A percentile compares a stretch with the other conserved stretches of the same genome.
These are phyloP conservation scores for Colletotrichum sp. DNA, from an alignment of 2,329 filamentous ascomycete genomes.

Conservation along the genomic window DNA sequence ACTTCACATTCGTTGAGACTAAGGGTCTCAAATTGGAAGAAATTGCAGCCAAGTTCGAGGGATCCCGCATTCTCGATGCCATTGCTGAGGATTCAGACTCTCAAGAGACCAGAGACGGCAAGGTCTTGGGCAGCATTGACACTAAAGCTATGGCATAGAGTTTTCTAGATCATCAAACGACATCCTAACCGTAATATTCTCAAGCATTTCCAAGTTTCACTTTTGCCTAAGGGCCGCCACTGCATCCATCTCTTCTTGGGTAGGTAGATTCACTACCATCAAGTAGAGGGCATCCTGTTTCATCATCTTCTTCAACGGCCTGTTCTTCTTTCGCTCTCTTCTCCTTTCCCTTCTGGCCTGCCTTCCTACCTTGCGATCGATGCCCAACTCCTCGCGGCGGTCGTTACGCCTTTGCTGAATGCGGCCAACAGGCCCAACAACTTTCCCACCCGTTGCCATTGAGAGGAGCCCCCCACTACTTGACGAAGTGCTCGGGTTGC, in stretches of 20 bases:
- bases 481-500: background rate
- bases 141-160: background rate
- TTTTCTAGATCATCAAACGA: background rate
- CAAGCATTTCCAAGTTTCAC: background rate
- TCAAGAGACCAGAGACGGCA: background rate
- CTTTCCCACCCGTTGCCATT: background rate
- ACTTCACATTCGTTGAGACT: conserved; percentile 32
- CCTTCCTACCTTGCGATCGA: background rate
- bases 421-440: background rate
- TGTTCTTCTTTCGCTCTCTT: background rate
- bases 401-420: background rate
- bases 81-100: background rate
- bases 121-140: background rate
- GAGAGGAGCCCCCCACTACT: background rate
- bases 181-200: background rate
- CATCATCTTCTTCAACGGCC: background rate
- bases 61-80: background rate
- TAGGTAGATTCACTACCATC: background rate
- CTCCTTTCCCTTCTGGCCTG: background rate
- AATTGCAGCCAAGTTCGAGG: conserved; percentile 30
- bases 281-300: background rate
- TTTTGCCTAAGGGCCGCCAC: background rate
- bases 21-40: conserved; percentile 33
- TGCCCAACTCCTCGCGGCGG: background rate
- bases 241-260: background rate